Evolutionary conservation across 2,329 filamentous ascomycete genomes (phyloP).

Genomic region (Paracamarosporium sp.): DNA sequence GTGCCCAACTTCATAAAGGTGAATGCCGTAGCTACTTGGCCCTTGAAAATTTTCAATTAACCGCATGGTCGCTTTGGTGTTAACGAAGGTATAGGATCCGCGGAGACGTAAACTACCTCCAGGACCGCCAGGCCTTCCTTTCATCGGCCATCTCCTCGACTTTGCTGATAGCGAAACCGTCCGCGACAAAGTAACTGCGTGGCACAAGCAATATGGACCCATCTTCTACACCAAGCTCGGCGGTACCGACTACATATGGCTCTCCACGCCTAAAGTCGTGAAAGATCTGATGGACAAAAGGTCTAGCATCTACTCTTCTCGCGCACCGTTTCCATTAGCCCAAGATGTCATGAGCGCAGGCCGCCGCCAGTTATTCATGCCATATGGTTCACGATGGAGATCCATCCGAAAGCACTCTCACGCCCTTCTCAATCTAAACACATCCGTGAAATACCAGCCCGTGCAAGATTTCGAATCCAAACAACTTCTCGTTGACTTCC

Average conservation of each 20-base stretch:
- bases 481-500: slow-evolving; percentile 52
- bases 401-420: slow-evolving; percentile 45
- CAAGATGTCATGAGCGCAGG: slow-evolving; percentile 55
- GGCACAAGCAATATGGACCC: slow-evolving; percentile 47
- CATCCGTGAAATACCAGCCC: slow-evolving; percentile 45
- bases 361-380: slow-evolving; percentile 54
- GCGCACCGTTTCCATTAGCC: slow-evolving; percentile 43
- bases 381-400: slow-evolving; percentile 49
- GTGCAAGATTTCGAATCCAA: slow-evolving; percentile 57
- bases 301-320: slow-evolving; percentile 59
- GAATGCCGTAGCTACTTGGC: not conserved
- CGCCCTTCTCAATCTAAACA: slow-evolving; percentile 36
- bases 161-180: slow-evolving; percentile 43
- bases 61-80: not conserved
- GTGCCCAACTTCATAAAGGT: slow-evolving; percentile 41
- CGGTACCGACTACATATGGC: slow-evolving; percentile 49
- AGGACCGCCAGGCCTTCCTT: slow-evolving; percentile 48
- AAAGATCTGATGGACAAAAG: slow-evolving; percentile 64
- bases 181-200: slow-evolving; percentile 38
- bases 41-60: not conserved
- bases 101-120: slow-evolving; percentile 46
- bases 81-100: slow-evolving; percentile 25
- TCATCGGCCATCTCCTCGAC: slow-evolving; percentile 49
- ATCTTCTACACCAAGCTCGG: slow-evolving; percentile 51
- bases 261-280: slow-evolving; percentile 56